A percentile compares a stretch with the other conserved stretches of the same genome.
phyloP scores from a whole-genome alignment of 768 basidiomycete genomes.

The Serpula lacrymans region DNA sequence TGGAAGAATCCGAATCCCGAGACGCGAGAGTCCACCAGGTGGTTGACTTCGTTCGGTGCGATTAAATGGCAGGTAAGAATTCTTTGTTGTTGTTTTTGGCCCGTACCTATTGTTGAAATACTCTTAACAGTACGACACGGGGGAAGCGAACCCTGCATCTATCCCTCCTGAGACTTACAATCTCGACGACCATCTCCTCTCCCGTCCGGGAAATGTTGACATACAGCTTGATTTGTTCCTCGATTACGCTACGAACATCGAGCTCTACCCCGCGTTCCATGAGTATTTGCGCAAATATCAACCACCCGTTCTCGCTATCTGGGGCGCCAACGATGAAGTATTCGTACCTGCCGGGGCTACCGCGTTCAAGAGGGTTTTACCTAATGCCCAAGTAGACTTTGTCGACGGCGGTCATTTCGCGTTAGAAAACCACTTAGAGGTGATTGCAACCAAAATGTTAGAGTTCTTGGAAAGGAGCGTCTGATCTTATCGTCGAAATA shows the following conservation, averaged over 20 bases:
- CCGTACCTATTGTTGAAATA: not conserved
- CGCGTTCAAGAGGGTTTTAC: slow-evolving; percentile 37
- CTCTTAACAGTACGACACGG: slow-evolving; percentile 33
- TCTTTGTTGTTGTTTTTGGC: not conserved
- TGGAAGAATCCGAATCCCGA: slow-evolving; percentile 29
- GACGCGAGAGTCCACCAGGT: slow-evolving; percentile 22
- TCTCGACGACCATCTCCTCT: slow-evolving; percentile 41
- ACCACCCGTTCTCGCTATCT: slow-evolving; percentile 42
- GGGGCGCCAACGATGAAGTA: slow-evolving; percentile 45
- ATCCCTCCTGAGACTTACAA: slow-evolving; percentile 37
- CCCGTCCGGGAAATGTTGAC: slow-evolving; percentile 36
- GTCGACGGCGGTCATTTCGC: slow-evolving; percentile 47
- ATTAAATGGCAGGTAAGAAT: slow-evolving; percentile 30
- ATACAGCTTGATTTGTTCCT: slow-evolving; percentile 42
- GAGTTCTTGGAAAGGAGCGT: slow-evolving; percentile 30
- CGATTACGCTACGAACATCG: slow-evolving; percentile 40
- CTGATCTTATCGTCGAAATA: too few relatives aligned
- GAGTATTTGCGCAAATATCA: slow-evolving; percentile 36
- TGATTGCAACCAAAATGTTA: slow-evolving; percentile 28
- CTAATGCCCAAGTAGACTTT: slow-evolving; percentile 34
- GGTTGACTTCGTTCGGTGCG: slow-evolving; percentile 23
- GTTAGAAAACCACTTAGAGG: slow-evolving; percentile 38
- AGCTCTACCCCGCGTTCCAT: slow-evolving; percentile 43
- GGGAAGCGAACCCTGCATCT: slow-evolving; percentile 31
- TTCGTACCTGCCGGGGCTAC: slow-evolving; percentile 44